Percentiles rank a stretch among this genome's conserved stretches.
These are phyloP conservation scores for Incumbomyces lentus DNA, from an alignment of 2,329 filamentous ascomycete genomes.

Conservation along the genomic window DNA sequence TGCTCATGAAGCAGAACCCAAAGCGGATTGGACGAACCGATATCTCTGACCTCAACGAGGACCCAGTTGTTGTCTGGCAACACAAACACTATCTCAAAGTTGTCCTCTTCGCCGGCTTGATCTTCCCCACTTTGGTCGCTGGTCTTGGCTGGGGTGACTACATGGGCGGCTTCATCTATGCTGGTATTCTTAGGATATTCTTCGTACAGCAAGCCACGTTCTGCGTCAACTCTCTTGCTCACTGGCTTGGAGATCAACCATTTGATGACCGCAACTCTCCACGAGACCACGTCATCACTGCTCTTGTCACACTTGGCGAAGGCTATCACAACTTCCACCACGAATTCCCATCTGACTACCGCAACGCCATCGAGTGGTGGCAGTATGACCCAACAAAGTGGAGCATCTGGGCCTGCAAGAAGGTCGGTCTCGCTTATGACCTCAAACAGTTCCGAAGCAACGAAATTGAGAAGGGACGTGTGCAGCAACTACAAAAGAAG, in stretches of 20 bases:
- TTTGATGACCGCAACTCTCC: conserved; percentile 90
- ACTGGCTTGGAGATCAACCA: conserved; percentile 85
- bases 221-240: conserved; percentile 83
- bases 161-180: conserved; percentile 73
- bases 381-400: conserved; percentile 91
- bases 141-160: conserved; percentile 74
- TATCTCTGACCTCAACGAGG: conserved; percentile 79
- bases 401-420: conserved; percentile 76
- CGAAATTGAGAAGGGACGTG: conserved; percentile 83
- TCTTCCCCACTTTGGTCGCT: conserved; percentile 64
- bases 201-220: conserved; percentile 88
- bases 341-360: conserved; percentile 88
- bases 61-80: conserved; percentile 76
- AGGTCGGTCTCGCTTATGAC: conserved; percentile 71
- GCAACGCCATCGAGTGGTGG: conserved; percentile 82
- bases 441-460: conserved; percentile 86
- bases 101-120: conserved; percentile 64
- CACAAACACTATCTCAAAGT: conserved; percentile 78
- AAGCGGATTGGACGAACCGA: conserved; percentile 81
- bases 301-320: conserved; percentile 73
- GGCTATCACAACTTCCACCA: conserved; percentile 96
- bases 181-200: conserved; percentile 75
- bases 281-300: conserved; percentile 77
- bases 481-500: conserved; percentile 88
- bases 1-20: conserved; percentile 88